Base-by-base conservation (phyloP, 129 eudicot genomes). In the Chrysanthemum makinoi region DNA sequence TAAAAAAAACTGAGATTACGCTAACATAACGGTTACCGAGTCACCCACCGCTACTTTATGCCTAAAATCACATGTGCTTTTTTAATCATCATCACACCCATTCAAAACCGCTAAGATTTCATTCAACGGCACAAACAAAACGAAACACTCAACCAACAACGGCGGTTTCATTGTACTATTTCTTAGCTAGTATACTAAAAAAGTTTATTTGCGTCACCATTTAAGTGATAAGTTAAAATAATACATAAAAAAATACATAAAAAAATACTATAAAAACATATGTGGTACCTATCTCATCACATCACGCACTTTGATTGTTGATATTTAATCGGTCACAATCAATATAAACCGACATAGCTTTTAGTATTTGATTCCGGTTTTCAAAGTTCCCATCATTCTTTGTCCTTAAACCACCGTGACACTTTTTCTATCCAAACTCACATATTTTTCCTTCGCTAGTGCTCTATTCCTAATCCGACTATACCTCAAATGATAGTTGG, bases 301-400 rank as follows among this genome's bases (percentile, higher is more conserved):
- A 52, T 53, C 24, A 20, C 39, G 14, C 65, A 19, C 39, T 60
- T 54, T 17, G 10, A 4, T 12, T 0, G 15, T 15, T 12, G 46
- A 52, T 47, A 68, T 68, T 68, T 14, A 51, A 68, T 68, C 62
- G 53, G 62, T 68, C 73, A 61, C 62, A 1, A 3, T 30, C 73
- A 49, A 54, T 70, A 28, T 0, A 51, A 74, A 74, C 72, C 78
- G 65, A 74, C 78, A 74, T 48, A 74, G 56, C 78, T 44, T 64
- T 64, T 64, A 44, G 73, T 54, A 49, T 73, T 73, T 62, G 64
- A 73, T 52, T 50, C 62, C 62, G 30, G 63, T 16, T 46, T 60
- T 60, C 64, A 35, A 50, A 10, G 14, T 62, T 35, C 62, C 76
- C 63, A 49, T 73, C 56, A 6, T 0, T 72, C 77, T 30, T 22